Base-by-base conservation (phyloP, 2,329 filamentous ascomycete species). In the Chrysoporthe deuterocubensis region DNA sequence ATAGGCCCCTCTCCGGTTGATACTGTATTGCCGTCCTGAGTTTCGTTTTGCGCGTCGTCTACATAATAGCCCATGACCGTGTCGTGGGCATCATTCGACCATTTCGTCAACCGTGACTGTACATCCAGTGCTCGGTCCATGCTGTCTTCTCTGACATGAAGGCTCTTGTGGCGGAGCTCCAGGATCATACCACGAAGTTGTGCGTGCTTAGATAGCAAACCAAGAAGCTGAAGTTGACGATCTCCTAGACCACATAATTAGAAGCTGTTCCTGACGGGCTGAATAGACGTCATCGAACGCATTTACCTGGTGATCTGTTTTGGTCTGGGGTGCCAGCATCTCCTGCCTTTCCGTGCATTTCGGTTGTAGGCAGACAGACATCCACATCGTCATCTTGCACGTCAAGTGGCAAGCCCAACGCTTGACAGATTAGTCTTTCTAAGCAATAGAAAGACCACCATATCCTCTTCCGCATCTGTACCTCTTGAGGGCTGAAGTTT, bases 401-500 rank as follows among this genome's bases (percentile, higher is more conserved):
- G 26, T 83, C 82, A 0, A 87, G 75, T 0, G 86, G 86, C 0
- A 87, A 76, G 0, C 86, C 86, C 1, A 88, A 79, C 0, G 85
- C 84, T 59, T 88, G 86, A 9, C 83, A 86, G 0, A 88, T 77
- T 66, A 86, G 83, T 58, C 86, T 78, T 56, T 88, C 86, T 0
- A 87, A 74, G 18, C 79, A 82, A 61, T 88, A 89, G 0, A 87
- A 80, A 1, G 83, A 83, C 85, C 85, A 88, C 69, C 88, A 88
- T 0, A 88, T 75, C 0, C 85, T 80, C 16, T 83, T 81, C 1
- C 86, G 80, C 43, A 85, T 79, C 2, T 81, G 78, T 2, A 78
- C 79, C 54, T 87, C 84, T 11, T 80, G 75, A 1, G 73, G 66
- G 0, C 77, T 81, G 71, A 88, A 87, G 57, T 83, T 83, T 0